Evolutionary conservation across 306 rosid genomes (phyloP).

Genomic region (Sesbania bispinosa): DNA sequence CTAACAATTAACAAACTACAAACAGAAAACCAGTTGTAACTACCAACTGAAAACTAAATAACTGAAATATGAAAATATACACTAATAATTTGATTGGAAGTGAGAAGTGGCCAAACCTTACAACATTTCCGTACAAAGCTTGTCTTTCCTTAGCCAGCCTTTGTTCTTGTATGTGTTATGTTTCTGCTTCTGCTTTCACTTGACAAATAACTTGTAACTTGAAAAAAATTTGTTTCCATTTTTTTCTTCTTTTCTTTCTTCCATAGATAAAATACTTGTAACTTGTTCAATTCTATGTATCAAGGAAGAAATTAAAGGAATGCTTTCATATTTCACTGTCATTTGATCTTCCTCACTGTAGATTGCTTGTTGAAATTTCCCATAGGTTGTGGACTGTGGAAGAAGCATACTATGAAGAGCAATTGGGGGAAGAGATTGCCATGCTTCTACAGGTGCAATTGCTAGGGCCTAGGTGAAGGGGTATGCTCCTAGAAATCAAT

Average conservation of each 20-base stretch:
- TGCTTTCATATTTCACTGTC: background rate
- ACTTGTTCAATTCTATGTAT: too few species aligned
- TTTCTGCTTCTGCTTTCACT: background rate
- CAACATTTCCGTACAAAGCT: conserved; percentile 23
- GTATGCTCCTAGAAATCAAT: conserved; percentile 31
- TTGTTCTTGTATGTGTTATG: background rate
- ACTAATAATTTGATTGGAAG: conserved; percentile 26
- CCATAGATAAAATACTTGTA: too few species aligned
- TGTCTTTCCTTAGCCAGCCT: background rate
- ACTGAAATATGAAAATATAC: too few species aligned
- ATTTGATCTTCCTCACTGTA: conserved; percentile 13
- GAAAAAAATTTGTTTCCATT: conserved; percentile 5
- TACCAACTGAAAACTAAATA: too few species aligned
- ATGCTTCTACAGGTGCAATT: conserved; percentile 48
- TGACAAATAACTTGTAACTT: background rate
- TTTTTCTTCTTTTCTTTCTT: too few species aligned
- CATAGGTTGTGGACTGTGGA: conserved; percentile 54
- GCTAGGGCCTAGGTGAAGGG: conserved; percentile 73
- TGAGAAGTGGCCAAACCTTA: conserved; percentile 26
- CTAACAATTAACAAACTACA: too few species aligned
- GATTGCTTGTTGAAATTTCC: conserved; percentile 20
- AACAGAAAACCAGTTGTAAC: too few species aligned
- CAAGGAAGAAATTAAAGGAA: too few species aligned
- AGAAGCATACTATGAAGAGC: conserved; percentile 51
- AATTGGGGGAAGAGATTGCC: conserved; percentile 34